phyloP scores from a whole-genome alignment of 768 basidiomycete genomes.

The Pulveroboletus sp. region DNA sequence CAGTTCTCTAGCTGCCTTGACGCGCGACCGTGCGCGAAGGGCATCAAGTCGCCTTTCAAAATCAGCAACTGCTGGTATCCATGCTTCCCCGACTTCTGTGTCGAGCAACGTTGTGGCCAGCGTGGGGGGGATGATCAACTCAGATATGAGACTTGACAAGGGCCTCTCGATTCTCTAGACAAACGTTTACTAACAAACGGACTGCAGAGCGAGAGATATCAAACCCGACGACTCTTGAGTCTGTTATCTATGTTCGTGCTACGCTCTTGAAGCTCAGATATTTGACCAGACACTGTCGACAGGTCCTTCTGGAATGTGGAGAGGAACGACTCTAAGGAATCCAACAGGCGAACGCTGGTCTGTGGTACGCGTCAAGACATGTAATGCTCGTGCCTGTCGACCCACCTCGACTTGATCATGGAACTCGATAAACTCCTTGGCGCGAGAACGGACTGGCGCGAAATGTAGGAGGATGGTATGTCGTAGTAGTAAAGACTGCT shows the following conservation, averaged over 20 bases:
- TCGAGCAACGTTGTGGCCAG: conserved; percentile 79
- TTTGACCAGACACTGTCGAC: conserved; percentile 92
- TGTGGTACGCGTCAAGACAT: conserved; percentile 31
- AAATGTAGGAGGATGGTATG: neutral
- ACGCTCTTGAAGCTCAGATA: conserved; percentile 86
- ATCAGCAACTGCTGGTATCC: conserved; percentile 78
- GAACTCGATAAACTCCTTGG: conserved; percentile 77
- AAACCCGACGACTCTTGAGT: conserved; percentile 78
- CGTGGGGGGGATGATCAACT: conserved; percentile 78
- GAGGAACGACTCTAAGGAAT: conserved; percentile 86
- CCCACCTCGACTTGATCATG: conserved; percentile 85
- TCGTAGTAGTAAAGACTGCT: conserved; percentile 6
- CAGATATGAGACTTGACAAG: conserved; percentile 71
- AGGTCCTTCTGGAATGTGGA: conserved; percentile 95
- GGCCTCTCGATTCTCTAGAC: conserved; percentile 83
- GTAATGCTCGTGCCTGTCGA: neutral
- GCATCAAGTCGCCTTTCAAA: conserved; percentile 73
- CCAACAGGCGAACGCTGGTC: conserved; percentile 83
- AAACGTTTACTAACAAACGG: conserved; percentile 1
- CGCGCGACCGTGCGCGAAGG: conserved; percentile 68
- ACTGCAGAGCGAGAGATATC: conserved; percentile 21
- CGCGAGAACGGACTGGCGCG: conserved; percentile 35
- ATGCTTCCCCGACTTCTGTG: conserved; percentile 79
- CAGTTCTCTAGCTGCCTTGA: conserved; percentile 83
- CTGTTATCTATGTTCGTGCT: conserved; percentile 88